Conservation (phyloP, 768 basidiomycete species). For the Macrolepiota albuminosa region DNA sequence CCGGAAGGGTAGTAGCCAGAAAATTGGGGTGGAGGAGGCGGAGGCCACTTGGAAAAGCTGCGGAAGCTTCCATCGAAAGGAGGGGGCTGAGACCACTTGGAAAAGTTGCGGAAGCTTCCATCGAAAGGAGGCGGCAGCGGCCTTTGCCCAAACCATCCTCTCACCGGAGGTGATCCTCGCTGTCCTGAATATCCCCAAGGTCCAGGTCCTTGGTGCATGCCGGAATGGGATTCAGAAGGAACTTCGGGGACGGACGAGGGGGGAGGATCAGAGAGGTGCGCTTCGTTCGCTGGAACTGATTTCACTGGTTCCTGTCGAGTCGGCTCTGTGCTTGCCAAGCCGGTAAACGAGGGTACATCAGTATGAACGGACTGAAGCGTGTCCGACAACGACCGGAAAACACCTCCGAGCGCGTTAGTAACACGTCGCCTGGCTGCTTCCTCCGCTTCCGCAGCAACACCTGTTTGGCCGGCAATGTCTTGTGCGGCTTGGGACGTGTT, state of each 20-base stretch:
- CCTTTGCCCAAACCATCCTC: too few relatives aligned
- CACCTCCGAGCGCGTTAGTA: slow-evolving; percentile 54
- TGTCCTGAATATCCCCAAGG: slow-evolving; percentile 5
- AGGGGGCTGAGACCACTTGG: slow-evolving; percentile 12
- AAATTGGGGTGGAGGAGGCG: slow-evolving; percentile 15
- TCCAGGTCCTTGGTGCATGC: slow-evolving; percentile 7
- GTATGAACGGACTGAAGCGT: not conserved
- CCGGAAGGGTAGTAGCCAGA: slow-evolving; percentile 8
- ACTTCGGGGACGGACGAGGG: slow-evolving; percentile 1
- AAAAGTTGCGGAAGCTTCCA: slow-evolving; percentile 4
- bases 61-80: slow-evolving; percentile 11
- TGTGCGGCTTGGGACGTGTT: slow-evolving; percentile 54
- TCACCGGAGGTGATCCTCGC: not conserved
- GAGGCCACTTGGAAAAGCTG: slow-evolving; percentile 1
- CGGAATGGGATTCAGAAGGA: not conserved
- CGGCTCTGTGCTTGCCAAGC: not conserved
- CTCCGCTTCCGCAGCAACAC: slow-evolving; percentile 46
- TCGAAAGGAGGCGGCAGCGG: slow-evolving; percentile 12
- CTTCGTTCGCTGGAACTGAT: not conserved
- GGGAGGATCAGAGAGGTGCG: not conserved
- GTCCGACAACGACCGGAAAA: slow-evolving; percentile 52
- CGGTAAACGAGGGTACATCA: too few relatives aligned
- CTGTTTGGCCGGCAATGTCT: slow-evolving; percentile 43
- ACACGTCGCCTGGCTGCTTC: slow-evolving; percentile 62
- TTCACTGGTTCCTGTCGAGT: not conserved